A percentile compares a stretch with the other conserved stretches of the same genome.
Conservation (phyloP, 2,329 filamentous ascomycete species). For the Talaromyces sp. region DNA sequence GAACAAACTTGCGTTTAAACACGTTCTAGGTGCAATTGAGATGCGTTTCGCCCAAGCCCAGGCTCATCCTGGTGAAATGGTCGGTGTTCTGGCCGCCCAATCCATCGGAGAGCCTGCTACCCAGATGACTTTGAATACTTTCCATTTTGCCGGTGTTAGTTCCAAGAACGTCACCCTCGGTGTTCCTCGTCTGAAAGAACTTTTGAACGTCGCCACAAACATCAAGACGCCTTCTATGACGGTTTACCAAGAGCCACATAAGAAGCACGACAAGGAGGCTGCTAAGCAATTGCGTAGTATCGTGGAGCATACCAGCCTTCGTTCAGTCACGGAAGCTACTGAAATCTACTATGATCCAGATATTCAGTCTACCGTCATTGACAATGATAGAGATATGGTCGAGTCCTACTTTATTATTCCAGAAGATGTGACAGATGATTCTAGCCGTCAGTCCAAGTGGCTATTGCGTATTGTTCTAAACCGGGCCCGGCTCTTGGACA, state of each 20-base stretch:
- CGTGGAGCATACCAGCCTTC: slow-evolving; percentile 91
- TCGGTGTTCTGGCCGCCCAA: slow-evolving; percentile 93
- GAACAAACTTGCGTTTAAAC: slow-evolving; percentile 87
- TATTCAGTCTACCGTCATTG: slow-evolving; percentile 77
- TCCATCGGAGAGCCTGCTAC: slow-evolving; percentile 98
- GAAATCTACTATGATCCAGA: slow-evolving; percentile 98
- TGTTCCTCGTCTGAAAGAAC: slow-evolving; percentile 98
- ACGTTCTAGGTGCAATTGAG: slow-evolving; percentile 86
- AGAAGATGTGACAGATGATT: slow-evolving; percentile 67
- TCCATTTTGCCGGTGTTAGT: slow-evolving; percentile 99
- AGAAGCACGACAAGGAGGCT: slow-evolving; percentile 65
- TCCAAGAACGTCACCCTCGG: slow-evolving; percentile 99
- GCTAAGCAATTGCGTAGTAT: slow-evolving; percentile 82
- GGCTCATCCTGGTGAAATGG: slow-evolving; percentile 95
- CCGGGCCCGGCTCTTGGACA: slow-evolving; percentile 91
- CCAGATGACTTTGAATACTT: slow-evolving; percentile 99
- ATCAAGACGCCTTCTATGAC: slow-evolving; percentile 99
- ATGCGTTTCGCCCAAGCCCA: slow-evolving; percentile 80
- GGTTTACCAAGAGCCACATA: slow-evolving; percentile 69
- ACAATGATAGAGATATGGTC: slow-evolving; percentile 86
- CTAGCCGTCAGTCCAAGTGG: slow-evolving; percentile 79
- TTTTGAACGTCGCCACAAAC: slow-evolving; percentile 94
- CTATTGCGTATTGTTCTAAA: slow-evolving; percentile 88
- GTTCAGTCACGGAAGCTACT: slow-evolving; percentile 83
- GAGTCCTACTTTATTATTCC: slow-evolving; percentile 95